Conservation (phyloP, 805 yeast genomes). For the Barnettozyma siamensis region DNA sequence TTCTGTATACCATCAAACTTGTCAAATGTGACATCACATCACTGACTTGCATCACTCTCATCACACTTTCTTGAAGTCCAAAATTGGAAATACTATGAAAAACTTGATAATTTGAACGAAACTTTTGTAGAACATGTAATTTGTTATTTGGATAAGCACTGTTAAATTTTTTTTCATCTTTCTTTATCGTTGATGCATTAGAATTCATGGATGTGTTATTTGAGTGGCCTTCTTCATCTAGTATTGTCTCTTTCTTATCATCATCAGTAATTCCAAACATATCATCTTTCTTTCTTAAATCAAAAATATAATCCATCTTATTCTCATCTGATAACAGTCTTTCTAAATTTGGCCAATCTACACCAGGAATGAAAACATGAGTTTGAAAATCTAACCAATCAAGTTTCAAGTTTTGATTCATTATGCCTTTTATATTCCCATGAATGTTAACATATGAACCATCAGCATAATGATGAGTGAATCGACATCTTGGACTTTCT, state of each 20-base stretch:
- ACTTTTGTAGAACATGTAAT: slow-evolving; percentile 23
- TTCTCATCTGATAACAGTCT: slow-evolving; percentile 30
- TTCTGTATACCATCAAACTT: slow-evolving; percentile 56
- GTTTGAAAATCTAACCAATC: slow-evolving; percentile 67
- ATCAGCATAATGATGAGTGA: slow-evolving; percentile 53
- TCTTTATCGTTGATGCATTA: slow-evolving; percentile 1
- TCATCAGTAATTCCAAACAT: too few species aligned
- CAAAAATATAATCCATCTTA: slow-evolving; percentile 16
- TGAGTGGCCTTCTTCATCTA: slow-evolving; percentile 2
- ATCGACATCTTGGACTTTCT: slow-evolving; percentile 45
- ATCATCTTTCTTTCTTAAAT: too few species aligned
- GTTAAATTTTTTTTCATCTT: slow-evolving; percentile 4
- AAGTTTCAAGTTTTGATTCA: slow-evolving; percentile 57
- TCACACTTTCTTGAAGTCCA: slow-evolving; percentile 60
- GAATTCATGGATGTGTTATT: not conserved
- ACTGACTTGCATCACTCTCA: slow-evolving; percentile 68
- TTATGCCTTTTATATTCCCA: slow-evolving; percentile 56
- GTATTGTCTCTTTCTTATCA: not conserved
- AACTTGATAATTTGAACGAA: slow-evolving; percentile 38
- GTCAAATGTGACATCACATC: slow-evolving; percentile 72
- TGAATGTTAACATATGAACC: slow-evolving; percentile 62
- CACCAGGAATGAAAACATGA: slow-evolving; percentile 39
- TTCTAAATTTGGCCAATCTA: slow-evolving; percentile 43
- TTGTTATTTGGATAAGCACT: slow-evolving; percentile 3
- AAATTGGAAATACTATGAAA: slow-evolving; percentile 44